phyloP scores from a whole-genome alignment of 2,329 filamentous ascomycete species.

The Hypocrella siamensis region DNA sequence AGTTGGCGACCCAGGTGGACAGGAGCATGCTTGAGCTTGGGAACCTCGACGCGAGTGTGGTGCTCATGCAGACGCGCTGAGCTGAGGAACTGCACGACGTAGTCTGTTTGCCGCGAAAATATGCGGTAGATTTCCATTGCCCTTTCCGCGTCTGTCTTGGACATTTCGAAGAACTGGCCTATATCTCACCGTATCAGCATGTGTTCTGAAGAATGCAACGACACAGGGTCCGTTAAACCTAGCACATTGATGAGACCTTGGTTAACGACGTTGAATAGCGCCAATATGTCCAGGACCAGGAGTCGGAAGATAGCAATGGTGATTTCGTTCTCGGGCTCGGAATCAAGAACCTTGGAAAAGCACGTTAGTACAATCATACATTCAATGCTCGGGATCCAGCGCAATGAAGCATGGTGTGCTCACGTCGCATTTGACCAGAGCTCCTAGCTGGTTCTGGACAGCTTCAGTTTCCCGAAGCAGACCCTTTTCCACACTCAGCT shows the following conservation, averaged over 20 bases:
- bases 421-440: slow-evolving; percentile 80
- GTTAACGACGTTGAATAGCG: slow-evolving; percentile 88
- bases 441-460: slow-evolving; percentile 75
- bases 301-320: slow-evolving; percentile 86
- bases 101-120: slow-evolving; percentile 84
- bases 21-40: slow-evolving; percentile 92
- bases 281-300: slow-evolving; percentile 75
- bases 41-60: slow-evolving; percentile 83
- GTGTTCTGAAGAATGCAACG: slow-evolving; percentile 3
- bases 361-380: not conserved
- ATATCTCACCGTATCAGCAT: slow-evolving; percentile 8
- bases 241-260: slow-evolving; percentile 95
- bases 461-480: slow-evolving; percentile 80
- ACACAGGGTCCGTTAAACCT: slow-evolving; percentile 36
- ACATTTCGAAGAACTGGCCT: slow-evolving; percentile 99
- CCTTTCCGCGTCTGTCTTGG: slow-evolving; percentile 78
- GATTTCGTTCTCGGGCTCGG: slow-evolving; percentile 91
- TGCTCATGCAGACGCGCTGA: slow-evolving; percentile 82
- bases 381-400: not conserved
- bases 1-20: slow-evolving; percentile 79
- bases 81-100: slow-evolving; percentile 78
- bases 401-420: slow-evolving; percentile 12
- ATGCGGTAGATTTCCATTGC: slow-evolving; percentile 83
- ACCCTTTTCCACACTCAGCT: slow-evolving; percentile 79
- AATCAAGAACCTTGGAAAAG: slow-evolving; percentile 53